These are phyloP conservation scores for Canariomyces notabilis DNA, from an alignment of 2,329 filamentous ascomycete genomes.

Conservation along the genomic window DNA sequence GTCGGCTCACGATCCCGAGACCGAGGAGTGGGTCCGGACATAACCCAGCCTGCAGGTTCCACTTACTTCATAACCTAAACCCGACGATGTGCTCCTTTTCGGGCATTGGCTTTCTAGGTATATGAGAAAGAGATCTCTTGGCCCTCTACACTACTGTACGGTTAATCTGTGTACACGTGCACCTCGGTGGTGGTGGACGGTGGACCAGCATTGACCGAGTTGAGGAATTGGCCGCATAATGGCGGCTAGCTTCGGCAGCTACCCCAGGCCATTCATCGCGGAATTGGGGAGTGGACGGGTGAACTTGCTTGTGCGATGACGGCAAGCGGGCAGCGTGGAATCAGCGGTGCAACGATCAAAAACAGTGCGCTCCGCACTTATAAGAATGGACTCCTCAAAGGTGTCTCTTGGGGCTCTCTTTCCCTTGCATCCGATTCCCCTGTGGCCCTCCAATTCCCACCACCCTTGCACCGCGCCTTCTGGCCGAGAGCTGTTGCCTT, in stretches of 20 bases:
- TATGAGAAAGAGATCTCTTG: no score
- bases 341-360: background rate
- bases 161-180: no score
- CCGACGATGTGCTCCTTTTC: no score
- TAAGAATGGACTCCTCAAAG: slow-evolving; percentile 5
- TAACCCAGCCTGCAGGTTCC: no score
- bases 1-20: no score
- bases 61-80: no score
- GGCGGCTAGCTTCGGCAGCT: slow-evolving; percentile 22
- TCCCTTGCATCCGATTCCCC: background rate
- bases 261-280: slow-evolving; percentile 3
- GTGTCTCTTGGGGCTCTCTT: background rate
- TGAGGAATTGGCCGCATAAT: slow-evolving; percentile 12
- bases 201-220: background rate
- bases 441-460: background rate
- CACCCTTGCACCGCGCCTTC: no score
- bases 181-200: no score
- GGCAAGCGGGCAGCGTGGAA: slow-evolving; percentile 8
- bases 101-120: no score
- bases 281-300: slow-evolving; percentile 15
- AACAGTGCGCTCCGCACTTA: background rate
- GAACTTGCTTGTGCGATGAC: slow-evolving; percentile 7
- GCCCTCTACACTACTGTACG: no score
- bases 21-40: no score
- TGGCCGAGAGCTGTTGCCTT: no score